Evolutionary conservation across 345 rosid species (phyloP).

Genomic region (Hibiscus mutabilis): DNA sequence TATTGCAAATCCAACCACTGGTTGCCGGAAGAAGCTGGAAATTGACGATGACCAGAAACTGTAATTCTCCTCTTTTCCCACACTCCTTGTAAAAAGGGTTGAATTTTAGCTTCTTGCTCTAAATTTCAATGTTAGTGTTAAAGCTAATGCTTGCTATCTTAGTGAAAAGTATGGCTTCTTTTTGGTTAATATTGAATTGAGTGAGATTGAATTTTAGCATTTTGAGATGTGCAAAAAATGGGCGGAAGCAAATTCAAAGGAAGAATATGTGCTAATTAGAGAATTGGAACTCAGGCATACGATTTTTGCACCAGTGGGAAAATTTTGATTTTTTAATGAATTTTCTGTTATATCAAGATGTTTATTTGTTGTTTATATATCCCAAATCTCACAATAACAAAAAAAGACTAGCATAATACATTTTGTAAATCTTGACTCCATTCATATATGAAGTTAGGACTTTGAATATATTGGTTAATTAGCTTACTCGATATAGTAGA

Average conservation of each 20-base stretch:
- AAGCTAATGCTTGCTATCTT: not conserved
- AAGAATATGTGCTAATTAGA: not conserved
- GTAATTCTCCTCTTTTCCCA: conserved; percentile 10
- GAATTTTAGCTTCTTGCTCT: not conserved
- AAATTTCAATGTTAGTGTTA: not conserved
- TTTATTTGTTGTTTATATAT: not conserved
- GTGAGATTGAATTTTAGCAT: not conserved
- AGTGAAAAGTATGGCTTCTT: not conserved
- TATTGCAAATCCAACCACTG: conserved; percentile 43
- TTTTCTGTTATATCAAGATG: not conserved
- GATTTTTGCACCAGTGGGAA: too few species aligned
- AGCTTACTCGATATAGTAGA: not conserved
- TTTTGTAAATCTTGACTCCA: not conserved
- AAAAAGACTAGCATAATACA: not conserved
- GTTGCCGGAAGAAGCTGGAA: conserved; percentile 53
- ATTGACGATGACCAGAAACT: conserved; percentile 48
- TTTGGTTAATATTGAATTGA: not conserved
- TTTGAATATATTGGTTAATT: not conserved
- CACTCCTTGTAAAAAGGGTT: not conserved
- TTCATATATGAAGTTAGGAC: not conserved
- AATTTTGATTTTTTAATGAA: not conserved
- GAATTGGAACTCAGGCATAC: too few species aligned
- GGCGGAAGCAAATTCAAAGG: not conserved
- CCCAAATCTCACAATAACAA: not conserved
- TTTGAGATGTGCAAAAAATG: not conserved